phyloP scores from a whole-genome alignment of 2,329 filamentous ascomycete species.

The Rutstroemia sp. region DNA sequence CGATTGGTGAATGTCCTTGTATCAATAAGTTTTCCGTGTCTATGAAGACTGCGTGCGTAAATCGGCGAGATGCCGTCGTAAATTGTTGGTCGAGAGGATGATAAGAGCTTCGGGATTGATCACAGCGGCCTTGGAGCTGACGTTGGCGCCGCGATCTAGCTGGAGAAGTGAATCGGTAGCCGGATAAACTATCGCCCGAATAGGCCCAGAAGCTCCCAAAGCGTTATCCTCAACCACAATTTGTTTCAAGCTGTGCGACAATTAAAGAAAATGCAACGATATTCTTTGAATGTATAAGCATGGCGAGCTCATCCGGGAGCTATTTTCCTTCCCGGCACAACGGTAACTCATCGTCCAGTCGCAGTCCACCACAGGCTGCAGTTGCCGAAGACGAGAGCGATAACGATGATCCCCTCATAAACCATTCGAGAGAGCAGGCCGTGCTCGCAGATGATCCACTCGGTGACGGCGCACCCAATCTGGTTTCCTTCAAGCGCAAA shows the following conservation, averaged over 20 bases:
- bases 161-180: not conserved
- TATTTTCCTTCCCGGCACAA: conserved; percentile 17
- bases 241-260: not conserved
- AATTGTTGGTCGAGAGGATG: not conserved
- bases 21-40: not conserved
- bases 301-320: conserved; percentile 27
- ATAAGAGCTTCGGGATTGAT: not conserved
- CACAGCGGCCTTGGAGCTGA: not conserved
- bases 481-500: conserved; percentile 66
- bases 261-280: conserved; percentile 9
- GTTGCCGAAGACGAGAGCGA: conserved; percentile 36
- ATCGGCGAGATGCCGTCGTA: not conserved
- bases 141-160: not conserved
- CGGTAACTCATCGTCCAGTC: conserved; percentile 21
- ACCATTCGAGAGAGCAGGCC: conserved; percentile 25
- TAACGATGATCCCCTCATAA: conserved; percentile 28
- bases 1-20: not conserved
- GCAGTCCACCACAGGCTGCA: conserved; percentile 17
- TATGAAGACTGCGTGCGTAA: too few species aligned
- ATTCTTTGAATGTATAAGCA: conserved; percentile 21
- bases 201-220: conserved; percentile 2
- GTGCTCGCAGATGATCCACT: conserved; percentile 51
- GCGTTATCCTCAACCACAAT: not conserved
- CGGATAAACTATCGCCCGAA: conserved; percentile 1
- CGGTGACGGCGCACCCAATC: conserved; percentile 39